Base-by-base conservation (phyloP, 192 early-diverging fungal species). In the Backusella psychrophila region DNA sequence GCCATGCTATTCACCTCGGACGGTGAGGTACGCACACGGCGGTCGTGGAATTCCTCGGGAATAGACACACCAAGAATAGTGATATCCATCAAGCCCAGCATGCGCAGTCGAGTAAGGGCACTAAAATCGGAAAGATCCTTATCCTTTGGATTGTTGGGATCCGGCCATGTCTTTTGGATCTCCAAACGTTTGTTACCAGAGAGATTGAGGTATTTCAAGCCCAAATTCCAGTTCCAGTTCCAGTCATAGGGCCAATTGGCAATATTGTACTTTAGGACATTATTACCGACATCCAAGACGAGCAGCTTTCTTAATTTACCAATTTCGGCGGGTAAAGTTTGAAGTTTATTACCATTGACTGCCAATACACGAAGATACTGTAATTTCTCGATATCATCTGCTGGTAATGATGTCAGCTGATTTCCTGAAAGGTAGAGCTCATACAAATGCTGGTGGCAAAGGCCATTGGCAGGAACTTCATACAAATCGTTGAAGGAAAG, bases 211-310 rank as follows among this genome's bases (percentile, higher is more conserved):
- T 96, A 97, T 79, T 92, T 92, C 21, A 97, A 87, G 17, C 92
- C 91, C 38, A 94, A 82, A 76, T 97, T 97, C 94, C 94, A 96
- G 78, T 95, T 96, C 94, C 96, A 97, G 78, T 97, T 97, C 96
- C 96, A 97, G 77, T 97, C 96, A 79, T 94, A 96, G 15, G 92
- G 94, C 94, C 95, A 97, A 81, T 97, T 97, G 46, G 93, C 89
- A 72, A 96, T 94, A 77, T 97, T 97, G 81, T 96, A 97, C 85
- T 94, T 94, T 63, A 97, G 85, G 35, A 90, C 87, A 72, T 97
- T 96, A 80, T 91, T 93, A 49, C 96, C 94, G 11, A 95, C 92
- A 82, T 97, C 96, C 15, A 97, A 82, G n/a, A 90, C 90, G 4
- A 88, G 74, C 41, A 97, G 84, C 29, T 90, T 86, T 71, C 91